phyloP scores from a whole-genome alignment of 106 monocot species.

The Dioscorea dumetorum region DNA sequence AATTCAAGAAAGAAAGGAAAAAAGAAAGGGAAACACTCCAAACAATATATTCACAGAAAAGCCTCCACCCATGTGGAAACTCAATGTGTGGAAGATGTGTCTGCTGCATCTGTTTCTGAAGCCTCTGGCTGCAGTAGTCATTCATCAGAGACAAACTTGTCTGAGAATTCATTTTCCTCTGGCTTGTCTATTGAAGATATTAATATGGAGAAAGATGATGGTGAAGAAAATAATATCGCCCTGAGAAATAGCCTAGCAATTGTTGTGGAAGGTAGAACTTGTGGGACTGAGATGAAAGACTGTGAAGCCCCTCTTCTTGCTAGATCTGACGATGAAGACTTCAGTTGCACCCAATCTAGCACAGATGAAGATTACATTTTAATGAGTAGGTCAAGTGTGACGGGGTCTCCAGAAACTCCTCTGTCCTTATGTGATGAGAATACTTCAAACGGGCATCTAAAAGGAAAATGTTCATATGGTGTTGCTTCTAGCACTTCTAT shows the following conservation, averaged over 20 bases:
- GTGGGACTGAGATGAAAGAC: constrained; percentile 23
- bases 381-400: constrained; percentile 6
- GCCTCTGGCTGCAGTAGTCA: constrained; percentile 2
- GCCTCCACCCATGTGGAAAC: constrained; percentile 10
- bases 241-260: constrained; percentile 3
- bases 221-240: constrained; percentile 7
- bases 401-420: constrained; percentile 4
- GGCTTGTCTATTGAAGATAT: constrained; percentile 2
- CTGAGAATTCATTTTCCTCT: constrained; percentile 14
- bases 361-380: neutral
- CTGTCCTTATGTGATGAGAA: constrained; percentile 6
- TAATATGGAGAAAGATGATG: constrained; percentile 15
- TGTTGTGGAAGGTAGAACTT: constrained; percentile 19
- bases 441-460: neutral
- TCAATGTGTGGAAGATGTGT: constrained; percentile 12
- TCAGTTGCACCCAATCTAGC: constrained; percentile 1
- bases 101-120: constrained; percentile 10
- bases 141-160: constrained; percentile 13
- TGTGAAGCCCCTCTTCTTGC: constrained; percentile 16
- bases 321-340: constrained; percentile 6
- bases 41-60: constrained; percentile 22
- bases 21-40: constrained; percentile 55
- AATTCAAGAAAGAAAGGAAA: constrained; percentile 57
- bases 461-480: constrained; percentile 2
- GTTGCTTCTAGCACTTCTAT: neutral